A percentile compares a stretch with the other conserved stretches of the same genome.
Conservation (phyloP, 495 filamentous ascomycete species). For the Xylaria nigripes region DNA sequence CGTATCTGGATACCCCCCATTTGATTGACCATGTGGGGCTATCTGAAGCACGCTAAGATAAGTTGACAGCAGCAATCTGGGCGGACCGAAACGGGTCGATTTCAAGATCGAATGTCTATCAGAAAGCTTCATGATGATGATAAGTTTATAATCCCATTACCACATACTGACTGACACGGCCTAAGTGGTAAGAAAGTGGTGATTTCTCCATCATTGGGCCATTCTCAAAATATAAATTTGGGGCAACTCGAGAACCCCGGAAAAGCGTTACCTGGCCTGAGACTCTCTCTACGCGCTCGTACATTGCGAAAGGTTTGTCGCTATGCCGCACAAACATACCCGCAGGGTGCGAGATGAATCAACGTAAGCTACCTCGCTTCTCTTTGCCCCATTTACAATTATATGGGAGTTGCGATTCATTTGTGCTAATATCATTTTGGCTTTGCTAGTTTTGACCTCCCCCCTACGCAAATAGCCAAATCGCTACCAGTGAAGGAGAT, state of each 20-base stretch:
- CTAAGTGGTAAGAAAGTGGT: too few relatives aligned
- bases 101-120: too few relatives aligned
- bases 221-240: neutral
- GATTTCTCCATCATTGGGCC: too few relatives aligned
- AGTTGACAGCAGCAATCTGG: too few relatives aligned
- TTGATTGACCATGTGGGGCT: too few relatives aligned
- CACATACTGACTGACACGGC: too few relatives aligned
- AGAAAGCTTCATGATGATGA: too few relatives aligned
- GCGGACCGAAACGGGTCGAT: too few relatives aligned
- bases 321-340: slow-evolving; percentile 84
- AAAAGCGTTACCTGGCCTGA: neutral
- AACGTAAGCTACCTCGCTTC: slow-evolving; percentile 22
- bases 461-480: slow-evolving; percentile 60
- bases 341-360: slow-evolving; percentile 45
- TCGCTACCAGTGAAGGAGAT: slow-evolving; percentile 52
- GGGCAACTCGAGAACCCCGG: neutral
- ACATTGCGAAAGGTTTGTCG: neutral
- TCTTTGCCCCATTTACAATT: neutral
- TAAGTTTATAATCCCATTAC: too few relatives aligned
- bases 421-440: slow-evolving; percentile 22
- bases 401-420: neutral
- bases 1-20: too few relatives aligned
- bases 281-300: neutral
- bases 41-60: too few relatives aligned
- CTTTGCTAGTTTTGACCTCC: slow-evolving; percentile 57